Base-by-base conservation (phyloP, 2,329 filamentous ascomycete genomes). In the Colletotrichum liaoningense region DNA sequence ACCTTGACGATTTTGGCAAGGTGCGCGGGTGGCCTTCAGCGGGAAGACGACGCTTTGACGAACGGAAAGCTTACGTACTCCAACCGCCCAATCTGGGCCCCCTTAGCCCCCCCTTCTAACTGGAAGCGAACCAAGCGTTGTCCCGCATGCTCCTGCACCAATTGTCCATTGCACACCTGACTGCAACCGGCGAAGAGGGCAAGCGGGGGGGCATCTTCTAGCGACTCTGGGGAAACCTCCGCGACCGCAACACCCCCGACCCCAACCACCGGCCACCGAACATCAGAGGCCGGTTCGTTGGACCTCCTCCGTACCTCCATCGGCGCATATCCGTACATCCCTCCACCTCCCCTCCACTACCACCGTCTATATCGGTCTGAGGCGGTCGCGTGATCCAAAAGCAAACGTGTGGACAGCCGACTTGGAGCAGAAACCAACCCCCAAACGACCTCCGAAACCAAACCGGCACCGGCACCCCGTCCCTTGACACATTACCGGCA, bases 161-260 rank as follows among this genome's bases (percentile, higher is more conserved):
- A 42, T 42, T 42, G 38, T 42, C 38, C 38, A 42, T 6, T 42
- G 49, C 59, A 19, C 26, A 63, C 59, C 58, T 49, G 42, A 49
- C 42, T 30, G 38, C 58, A 38, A 33, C 46, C 11, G 46, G 59
- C 22, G 42, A 19, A 33, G 26, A 52, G 59, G 65, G 52, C 67
- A 55, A 62, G 67, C 60, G 57, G 71, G 67, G 70, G 67, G 16
- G 0, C 33, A 72, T 60, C 56, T 57, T 52, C 70, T 62, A 62
- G 60, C 71, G 67, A 66, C 35, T 71, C 67, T 73, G 71, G 71
- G 71, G 71, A 73, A 73, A 24, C 55, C 35, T 62, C 71, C 60
- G 71, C 38, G 22, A 66, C 33, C 67, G 62, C 67, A 66, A 62
- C 38, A 56, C 33, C 26, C 26, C 42, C 67, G 58, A 59, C 63